Evolutionary conservation across 768 basidiomycete species (phyloP), one percentile per base, ranked within the genome.

Genomic region (Termitomyces sp.): DNA sequence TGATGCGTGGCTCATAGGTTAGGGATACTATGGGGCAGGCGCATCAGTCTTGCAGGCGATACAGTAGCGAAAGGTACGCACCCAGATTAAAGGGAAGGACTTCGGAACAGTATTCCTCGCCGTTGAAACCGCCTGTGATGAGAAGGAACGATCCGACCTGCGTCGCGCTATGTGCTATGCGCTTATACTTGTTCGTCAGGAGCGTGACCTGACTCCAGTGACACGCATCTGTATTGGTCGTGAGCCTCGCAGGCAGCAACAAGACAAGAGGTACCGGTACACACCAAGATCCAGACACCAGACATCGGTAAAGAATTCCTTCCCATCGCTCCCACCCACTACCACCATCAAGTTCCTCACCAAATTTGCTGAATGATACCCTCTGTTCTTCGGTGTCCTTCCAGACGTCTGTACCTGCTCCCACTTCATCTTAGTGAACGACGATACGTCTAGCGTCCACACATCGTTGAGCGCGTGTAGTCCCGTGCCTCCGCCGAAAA

Each of bases 401-500:
- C 88, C 86, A 0, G 70, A 67, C 1, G 89, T 86, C 66, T 81
- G 66, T 50, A 92, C 67, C 63, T 86, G 67, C 63, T 77, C 74
- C 79, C 79, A 81, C 40, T 63, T 68, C 69, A 70, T 70, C 38
- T 59, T 60, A 15, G 51, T 60, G 39, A 68, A 62, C 9, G 63
- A 64, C 38, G 76, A 80, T 0, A 90, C 84, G 60, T 96, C 92
- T 24, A 96, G 76, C 16, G 89, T 85, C 94, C 94, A 96, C 20
- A 96, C 76, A 71, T 97, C 95, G 66, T 92, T 92, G 58, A 97
- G 79, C 0, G 96, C 94, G n/a, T 84, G 84, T 76, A 89, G 79
- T 0, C 96, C 96, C 61, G 94, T 96, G 2, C 96, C 95, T n/a
- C 96, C 94, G 8, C 94, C 96, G 67, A 96, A 97, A 4, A 97